Percentiles rank a stretch among this genome's conserved stretches.
Evolutionary conservation across 495 filamentous ascomycete genomes (phyloP).

Genomic region (Collariella sp.): DNA sequence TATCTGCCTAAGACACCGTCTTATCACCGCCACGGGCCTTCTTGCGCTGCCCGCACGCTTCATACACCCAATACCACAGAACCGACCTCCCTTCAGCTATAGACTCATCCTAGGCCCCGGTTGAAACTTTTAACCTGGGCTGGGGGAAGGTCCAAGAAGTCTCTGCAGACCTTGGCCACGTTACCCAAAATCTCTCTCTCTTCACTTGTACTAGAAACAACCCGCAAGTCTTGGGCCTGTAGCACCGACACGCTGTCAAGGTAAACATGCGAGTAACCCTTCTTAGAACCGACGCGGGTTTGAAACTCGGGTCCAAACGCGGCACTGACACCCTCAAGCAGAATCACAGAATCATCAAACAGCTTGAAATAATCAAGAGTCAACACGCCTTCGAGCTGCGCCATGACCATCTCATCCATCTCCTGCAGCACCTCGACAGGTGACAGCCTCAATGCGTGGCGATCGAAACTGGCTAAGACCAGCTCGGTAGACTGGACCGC

Average conservation of each 20-base stretch:
- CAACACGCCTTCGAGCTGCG: constrained; percentile 19
- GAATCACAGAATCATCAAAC: constrained; percentile 8
- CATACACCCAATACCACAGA: no score
- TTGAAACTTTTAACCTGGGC: no score
- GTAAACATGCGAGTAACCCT: not conserved
- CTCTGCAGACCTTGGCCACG: not conserved
- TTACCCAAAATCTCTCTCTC: not conserved
- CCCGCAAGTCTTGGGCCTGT: not conserved
- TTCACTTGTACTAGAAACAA: not conserved
- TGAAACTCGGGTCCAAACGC: constrained; percentile 2
- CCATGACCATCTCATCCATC: constrained; percentile 17
- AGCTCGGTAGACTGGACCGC: no score
- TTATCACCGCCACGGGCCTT: no score
- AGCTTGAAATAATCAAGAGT: constrained; percentile 19
- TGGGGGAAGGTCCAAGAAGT: no score
- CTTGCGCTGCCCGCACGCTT: no score
- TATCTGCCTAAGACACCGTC: no score
- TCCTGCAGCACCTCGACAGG: constrained; percentile 18
- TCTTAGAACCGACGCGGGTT: not conserved
- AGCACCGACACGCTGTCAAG: not conserved
- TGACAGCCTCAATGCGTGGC: constrained; percentile 11
- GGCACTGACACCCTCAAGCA: not conserved
- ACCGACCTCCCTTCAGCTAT: no score
- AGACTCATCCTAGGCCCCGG: not conserved
- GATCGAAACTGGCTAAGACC: no score